Base-by-base conservation (phyloP, 73 alveolate species). In the Paramecium pentaurelia region DNA sequence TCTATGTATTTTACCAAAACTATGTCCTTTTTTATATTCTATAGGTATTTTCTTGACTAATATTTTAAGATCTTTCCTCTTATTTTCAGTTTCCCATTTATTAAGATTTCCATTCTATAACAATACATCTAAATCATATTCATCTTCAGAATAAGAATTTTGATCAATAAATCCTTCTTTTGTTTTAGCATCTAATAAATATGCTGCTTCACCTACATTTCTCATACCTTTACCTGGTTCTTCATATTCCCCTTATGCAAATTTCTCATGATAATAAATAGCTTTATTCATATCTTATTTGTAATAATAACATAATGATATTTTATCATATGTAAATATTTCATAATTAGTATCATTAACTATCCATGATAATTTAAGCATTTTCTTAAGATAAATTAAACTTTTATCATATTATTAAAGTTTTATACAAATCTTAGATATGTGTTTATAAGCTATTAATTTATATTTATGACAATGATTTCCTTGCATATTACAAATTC, bases 321-420 rank as follows among this genome's bases (percentile, higher is more conserved):
- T 27, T 38, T 89, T 71, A 71, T 89, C 94, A 73, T 89, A 89
- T 11, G 94, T 36, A 64, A 44, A 47, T 18, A 89, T 71, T 37
- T 89, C 94, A 89, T 45, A 89, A 37, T 89, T 83, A 42, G 88
- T 49, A 47, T 89, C 88, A 89, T 89, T 71, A 9, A 89, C 51
- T 22, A 89, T 89, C 94, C 94, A 89, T 32, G 94, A 88, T 14
- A 88, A 71, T 47, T 83, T 88, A 0, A 88, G 91, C 94, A 88
- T 70, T 71, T 88, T 88, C 45, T 88, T 88, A 1, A 83, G 49
- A 44, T 88, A 88, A 42, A 71, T 88, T 22, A 88, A 38, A 34
- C 88, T 80, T 42, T 88, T 88, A 71, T 88, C 94, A 71, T 88
- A 88, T 28, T 88, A 47, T 20, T 77, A 77, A 22, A 77, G 32